Conservation (phyloP, 2,329 filamentous ascomycete species). For the Thermoascus crustaceus region DNA sequence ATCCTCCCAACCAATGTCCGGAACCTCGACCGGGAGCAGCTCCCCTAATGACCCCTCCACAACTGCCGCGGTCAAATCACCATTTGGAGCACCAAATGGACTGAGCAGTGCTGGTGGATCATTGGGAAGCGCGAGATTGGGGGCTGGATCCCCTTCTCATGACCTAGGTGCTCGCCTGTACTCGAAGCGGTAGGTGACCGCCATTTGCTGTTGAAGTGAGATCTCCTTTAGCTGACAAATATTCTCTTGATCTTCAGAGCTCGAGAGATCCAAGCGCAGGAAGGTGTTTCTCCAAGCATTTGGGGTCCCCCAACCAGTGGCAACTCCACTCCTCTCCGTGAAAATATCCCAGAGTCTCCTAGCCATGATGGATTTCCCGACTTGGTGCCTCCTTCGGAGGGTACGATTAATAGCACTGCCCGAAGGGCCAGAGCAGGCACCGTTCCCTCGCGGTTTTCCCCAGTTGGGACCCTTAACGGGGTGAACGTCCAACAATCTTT, state of each 20-base stretch:
- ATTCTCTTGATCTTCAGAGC: constrained; percentile 50
- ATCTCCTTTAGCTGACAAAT: constrained; percentile 8
- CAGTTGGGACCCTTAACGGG: constrained; percentile 56
- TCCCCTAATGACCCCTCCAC: constrained; percentile 69
- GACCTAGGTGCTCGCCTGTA: constrained; percentile 75
- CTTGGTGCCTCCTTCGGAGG: constrained; percentile 63
- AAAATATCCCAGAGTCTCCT: constrained; percentile 95
- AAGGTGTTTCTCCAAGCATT: constrained; percentile 69
- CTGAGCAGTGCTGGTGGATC: constrained; percentile 46
- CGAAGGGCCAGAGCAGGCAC: constrained; percentile 86
- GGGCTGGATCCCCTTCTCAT: constrained; percentile 93
- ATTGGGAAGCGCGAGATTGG: constrained; percentile 58
- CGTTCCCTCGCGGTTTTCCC: constrained; percentile 88
- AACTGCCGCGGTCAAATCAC: constrained; percentile 57
- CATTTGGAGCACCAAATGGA: constrained; percentile 61
- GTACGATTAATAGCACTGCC: constrained; percentile 55
- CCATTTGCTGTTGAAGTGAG: not conserved
- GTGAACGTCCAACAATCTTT: constrained; percentile 49
- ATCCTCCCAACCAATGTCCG: constrained; percentile 61
- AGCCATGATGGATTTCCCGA: constrained; percentile 89
- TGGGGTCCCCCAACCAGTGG: constrained; percentile 97
- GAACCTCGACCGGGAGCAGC: constrained; percentile 69
- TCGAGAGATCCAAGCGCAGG: constrained; percentile 93
- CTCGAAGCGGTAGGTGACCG: constrained; percentile 71
- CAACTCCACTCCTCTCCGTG: constrained; percentile 88